Conservation (phyloP, 768 basidiomycete species). For the Hortiboletus flavorubellus region DNA sequence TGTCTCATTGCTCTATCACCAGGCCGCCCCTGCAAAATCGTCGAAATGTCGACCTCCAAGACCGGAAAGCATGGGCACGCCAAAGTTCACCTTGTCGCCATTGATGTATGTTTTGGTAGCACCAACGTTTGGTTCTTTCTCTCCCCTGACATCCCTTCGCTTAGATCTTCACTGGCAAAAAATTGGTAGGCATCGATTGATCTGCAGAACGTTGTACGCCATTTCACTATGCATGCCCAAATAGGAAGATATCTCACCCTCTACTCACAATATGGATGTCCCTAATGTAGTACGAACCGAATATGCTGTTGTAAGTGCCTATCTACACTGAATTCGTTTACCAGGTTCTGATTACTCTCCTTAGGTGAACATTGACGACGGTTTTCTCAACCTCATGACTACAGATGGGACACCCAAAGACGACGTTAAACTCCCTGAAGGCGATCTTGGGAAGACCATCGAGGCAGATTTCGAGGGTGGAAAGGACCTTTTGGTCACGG, state of each 20-base stretch:
- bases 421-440: slow-evolving; percentile 91
- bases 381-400: slow-evolving; percentile 92
- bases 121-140: neutral
- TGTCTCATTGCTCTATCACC: neutral
- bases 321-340: slow-evolving; percentile 1
- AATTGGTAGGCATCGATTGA: slow-evolving; percentile 57
- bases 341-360: slow-evolving; percentile 1
- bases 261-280: slow-evolving; percentile 99
- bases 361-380: slow-evolving; percentile 88
- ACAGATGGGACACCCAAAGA: slow-evolving; percentile 80
- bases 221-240: slow-evolving; percentile 7
- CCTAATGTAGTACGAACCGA: slow-evolving; percentile 89
- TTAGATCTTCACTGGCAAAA: slow-evolving; percentile 98
- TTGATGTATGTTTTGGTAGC: slow-evolving; percentile 68
- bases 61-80: slow-evolving; percentile 99
- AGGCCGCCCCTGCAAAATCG: slow-evolving; percentile 97
- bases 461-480: slow-evolving; percentile 69
- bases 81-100: slow-evolving; percentile 96
- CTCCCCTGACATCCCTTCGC: slow-evolving; percentile 1
- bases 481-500: slow-evolving; percentile 85
- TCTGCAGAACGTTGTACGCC: too few species aligned
- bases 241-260: slow-evolving; percentile 92
- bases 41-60: slow-evolving; percentile 99
- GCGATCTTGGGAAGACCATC: slow-evolving; percentile 75
- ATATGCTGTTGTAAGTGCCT: slow-evolving; percentile 73